Conservation (phyloP, 345 rosid species). For the Citrus medica region DNA sequence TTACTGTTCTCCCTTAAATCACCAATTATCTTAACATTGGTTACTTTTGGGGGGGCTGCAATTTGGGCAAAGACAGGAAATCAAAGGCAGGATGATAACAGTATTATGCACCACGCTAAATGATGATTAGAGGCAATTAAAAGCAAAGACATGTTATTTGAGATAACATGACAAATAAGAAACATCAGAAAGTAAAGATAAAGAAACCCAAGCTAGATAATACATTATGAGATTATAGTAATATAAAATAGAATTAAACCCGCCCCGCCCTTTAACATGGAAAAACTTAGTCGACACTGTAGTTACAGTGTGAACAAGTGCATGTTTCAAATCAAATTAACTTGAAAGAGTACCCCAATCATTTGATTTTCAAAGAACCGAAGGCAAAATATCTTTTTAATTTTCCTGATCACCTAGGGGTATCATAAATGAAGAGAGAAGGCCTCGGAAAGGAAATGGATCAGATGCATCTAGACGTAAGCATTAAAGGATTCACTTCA, state of each 20-base stretch:
- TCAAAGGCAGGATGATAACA: conserved; percentile 1
- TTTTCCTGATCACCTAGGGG: not conserved
- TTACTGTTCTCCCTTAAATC: conserved; percentile 86
- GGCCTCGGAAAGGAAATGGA: not conserved
- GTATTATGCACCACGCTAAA: conserved; percentile 5
- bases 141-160: not conserved
- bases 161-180: not conserved
- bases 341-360: not conserved
- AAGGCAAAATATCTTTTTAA: not conserved
- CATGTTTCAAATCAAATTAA: not conserved
- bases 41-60: conserved; percentile 94
- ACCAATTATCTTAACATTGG: conserved; percentile 80
- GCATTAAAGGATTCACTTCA: not conserved
- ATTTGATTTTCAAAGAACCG: not conserved
- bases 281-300: not conserved
- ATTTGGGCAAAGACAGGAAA: conserved; percentile 15
- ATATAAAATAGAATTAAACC: not conserved
- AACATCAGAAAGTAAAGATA: not conserved
- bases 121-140: conserved; percentile 7
- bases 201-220: not conserved
- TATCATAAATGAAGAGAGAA: not conserved
- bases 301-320: not conserved
- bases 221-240: not conserved
- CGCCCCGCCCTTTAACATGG: not conserved
- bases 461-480: not conserved